These are phyloP conservation scores for Ascochyta fabae DNA, from an alignment of 2,329 filamentous ascomycete genomes.

Conservation along the genomic window DNA sequence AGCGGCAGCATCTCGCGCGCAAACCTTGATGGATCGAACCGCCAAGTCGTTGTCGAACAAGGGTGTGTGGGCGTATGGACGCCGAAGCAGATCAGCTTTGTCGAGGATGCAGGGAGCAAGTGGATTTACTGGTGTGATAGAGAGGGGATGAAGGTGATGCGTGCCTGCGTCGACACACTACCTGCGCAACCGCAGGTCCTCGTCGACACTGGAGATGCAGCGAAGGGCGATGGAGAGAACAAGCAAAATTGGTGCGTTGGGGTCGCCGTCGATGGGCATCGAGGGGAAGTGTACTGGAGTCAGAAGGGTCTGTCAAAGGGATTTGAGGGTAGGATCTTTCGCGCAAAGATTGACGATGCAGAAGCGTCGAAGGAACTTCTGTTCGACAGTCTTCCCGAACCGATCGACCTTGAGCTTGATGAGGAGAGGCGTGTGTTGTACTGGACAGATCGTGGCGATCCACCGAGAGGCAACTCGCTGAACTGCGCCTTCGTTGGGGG, in stretches of 20 bases:
- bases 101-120: conserved; percentile 21
- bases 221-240: conserved; percentile 29
- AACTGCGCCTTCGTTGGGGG: conserved; percentile 48
- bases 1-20: conserved; percentile 55
- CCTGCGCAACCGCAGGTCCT: conserved; percentile 11
- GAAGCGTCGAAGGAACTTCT: conserved; percentile 33
- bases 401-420: conserved; percentile 65
- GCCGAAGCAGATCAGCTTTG: conserved; percentile 50
- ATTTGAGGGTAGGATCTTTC: conserved; percentile 60
- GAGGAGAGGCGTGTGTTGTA: conserved; percentile 55
- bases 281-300: conserved; percentile 63
- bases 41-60: conserved; percentile 51
- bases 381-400: conserved; percentile 34
- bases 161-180: conserved; percentile 21
- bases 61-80: conserved; percentile 51
- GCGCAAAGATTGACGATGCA: conserved; percentile 56
- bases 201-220: conserved; percentile 8
- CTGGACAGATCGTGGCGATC: conserved; percentile 68
- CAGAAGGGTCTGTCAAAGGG: conserved; percentile 65
- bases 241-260: conserved; percentile 63
- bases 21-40: conserved; percentile 58
- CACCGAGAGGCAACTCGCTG: conserved; percentile 61
- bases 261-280: conserved; percentile 54
- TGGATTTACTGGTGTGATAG: conserved; percentile 53
- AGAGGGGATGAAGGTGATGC: conserved; percentile 50